These are phyloP conservation scores for Neckera pumila DNA, from an alignment of 225 moss, liverwort and hornwort species.

Conservation along the genomic window DNA sequence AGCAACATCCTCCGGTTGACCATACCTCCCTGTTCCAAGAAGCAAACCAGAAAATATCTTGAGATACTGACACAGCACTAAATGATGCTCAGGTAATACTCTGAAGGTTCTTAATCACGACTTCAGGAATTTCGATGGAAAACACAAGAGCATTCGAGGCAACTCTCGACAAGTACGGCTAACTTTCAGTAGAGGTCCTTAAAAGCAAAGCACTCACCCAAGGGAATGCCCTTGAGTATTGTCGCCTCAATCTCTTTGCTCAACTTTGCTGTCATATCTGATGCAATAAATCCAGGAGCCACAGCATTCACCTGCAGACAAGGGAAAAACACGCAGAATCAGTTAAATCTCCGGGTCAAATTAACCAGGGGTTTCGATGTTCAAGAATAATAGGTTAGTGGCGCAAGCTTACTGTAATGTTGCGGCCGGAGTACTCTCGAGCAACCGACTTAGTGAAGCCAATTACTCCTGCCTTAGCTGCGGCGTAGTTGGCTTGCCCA, in stretches of 20 bases:
- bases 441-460: conserved; percentile 88
- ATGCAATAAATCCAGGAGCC: conserved; percentile 88
- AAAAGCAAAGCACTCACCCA: conserved; percentile 30
- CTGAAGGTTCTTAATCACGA: not conserved
- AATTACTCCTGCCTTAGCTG: conserved; percentile 93
- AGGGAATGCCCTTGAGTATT: conserved; percentile 59
- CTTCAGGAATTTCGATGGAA: not conserved
- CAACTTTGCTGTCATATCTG: conserved; percentile 82
- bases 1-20: conserved; percentile 81
- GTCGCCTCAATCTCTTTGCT: conserved; percentile 57
- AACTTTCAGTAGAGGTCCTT: not conserved
- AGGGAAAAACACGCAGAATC: not conserved
- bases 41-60: not conserved
- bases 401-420: conserved; percentile 49
- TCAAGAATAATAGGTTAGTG: not conserved
- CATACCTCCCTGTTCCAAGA: conserved; percentile 50
- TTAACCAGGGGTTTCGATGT: not conserved
- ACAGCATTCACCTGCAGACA: conserved; percentile 75
- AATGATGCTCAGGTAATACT: not conserved
- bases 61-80: not conserved
- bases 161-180: not conserved
- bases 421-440: conserved; percentile 82
- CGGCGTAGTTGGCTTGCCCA: conserved; percentile 92
- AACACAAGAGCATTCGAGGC: not conserved
- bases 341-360: not conserved